These are phyloP conservation scores for Plantago elongata DNA, from an alignment of 257 asterid species.

Conservation along the genomic window DNA sequence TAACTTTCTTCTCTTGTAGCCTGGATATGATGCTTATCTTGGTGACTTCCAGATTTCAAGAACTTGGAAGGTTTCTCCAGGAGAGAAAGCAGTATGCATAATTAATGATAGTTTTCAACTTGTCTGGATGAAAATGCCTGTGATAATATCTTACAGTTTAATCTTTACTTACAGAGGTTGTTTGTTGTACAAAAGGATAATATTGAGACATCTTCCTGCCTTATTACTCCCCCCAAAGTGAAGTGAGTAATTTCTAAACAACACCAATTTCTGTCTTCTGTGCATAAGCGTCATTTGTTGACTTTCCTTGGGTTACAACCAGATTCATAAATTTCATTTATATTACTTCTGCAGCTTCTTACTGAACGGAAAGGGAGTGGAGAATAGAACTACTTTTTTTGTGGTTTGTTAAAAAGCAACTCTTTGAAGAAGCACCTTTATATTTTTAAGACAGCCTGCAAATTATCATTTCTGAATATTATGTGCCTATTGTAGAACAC, in stretches of 20 bases:
- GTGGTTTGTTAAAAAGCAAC: constrained; percentile 40
- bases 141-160: too few relatives aligned
- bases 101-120: constrained; percentile 16
- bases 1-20: constrained; percentile 31
- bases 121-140: background rate
- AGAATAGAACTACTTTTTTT: constrained; percentile 42
- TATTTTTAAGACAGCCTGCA: too few relatives aligned
- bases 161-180: constrained; percentile 54
- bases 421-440: background rate
- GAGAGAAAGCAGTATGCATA: constrained; percentile 59
- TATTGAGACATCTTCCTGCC: constrained; percentile 68
- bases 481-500: constrained; percentile 46
- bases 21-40: constrained; percentile 72
- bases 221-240: constrained; percentile 66
- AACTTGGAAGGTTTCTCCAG: constrained; percentile 36
- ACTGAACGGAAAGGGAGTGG: constrained; percentile 75
- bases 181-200: constrained; percentile 60
- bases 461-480: constrained; percentile 10
- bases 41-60: constrained; percentile 63
- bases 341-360: constrained; percentile 59
- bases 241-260: constrained; percentile 43
- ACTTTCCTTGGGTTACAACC: constrained; percentile 3
- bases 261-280: constrained; percentile 7
- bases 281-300: too few relatives aligned
- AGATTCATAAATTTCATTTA: constrained; percentile 16